phyloP scores from a whole-genome alignment of 2,329 filamentous ascomycete species.

The Cordyceps pruinosa region DNA sequence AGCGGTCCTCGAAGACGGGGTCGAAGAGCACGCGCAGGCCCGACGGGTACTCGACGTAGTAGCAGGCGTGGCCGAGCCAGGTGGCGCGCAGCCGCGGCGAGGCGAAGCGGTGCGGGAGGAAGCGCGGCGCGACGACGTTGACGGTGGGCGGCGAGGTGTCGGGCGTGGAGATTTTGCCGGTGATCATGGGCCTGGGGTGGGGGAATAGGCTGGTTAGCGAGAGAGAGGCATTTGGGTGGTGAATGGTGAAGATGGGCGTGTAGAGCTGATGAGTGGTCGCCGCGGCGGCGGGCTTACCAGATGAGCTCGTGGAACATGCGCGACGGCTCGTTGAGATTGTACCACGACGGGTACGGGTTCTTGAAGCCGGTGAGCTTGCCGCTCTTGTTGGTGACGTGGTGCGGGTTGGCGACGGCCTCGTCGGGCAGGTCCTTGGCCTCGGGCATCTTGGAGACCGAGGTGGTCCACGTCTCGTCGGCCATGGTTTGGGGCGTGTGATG shows the following conservation, averaged over 20 bases:
- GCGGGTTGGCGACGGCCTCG: conserved; percentile 37
- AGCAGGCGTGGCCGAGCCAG: conserved; percentile 93
- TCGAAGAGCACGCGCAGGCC: conserved; percentile 88
- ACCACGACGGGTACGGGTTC: conserved; percentile 46
- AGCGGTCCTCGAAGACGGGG: conserved; percentile 84
- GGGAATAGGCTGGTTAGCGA: neutral
- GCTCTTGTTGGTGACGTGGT: conserved; percentile 40
- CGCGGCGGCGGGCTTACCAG: neutral
- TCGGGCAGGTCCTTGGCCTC: conserved; percentile 27
- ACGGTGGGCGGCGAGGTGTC: conserved; percentile 61
- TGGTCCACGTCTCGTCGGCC: conserved; percentile 7
- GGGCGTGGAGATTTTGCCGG: conserved; percentile 39
- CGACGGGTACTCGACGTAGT: conserved; percentile 81
- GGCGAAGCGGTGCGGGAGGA: conserved; percentile 54
- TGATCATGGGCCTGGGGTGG: conserved; percentile 30
- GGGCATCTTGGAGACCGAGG: conserved; percentile 4
- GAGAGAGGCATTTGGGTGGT: conserved; percentile 1
- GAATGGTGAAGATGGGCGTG: too few species aligned
- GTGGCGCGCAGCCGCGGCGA: conserved; percentile 65
- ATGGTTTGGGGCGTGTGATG: neutral
- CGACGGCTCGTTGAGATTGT: conserved; percentile 16
- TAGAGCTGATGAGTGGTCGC: too few species aligned
- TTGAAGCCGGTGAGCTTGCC: conserved; percentile 34
- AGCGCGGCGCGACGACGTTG: conserved; percentile 58
- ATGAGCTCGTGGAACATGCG: conserved; percentile 4